These are phyloP conservation scores for Tetraselmis chui DNA, from an alignment of 139 green algal species.

Conservation along the genomic window DNA sequence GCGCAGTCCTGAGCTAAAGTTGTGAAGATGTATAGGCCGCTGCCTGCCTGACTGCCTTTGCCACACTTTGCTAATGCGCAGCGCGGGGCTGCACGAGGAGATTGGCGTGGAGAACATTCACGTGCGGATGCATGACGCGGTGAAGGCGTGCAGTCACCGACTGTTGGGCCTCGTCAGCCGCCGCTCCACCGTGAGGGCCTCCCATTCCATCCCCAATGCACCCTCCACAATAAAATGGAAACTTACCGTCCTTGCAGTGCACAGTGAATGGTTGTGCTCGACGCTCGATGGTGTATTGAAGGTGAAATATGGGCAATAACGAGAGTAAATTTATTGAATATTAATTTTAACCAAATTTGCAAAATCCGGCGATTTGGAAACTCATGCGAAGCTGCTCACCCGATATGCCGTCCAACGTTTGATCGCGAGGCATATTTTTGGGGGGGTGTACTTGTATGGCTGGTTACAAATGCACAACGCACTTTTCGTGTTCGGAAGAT, in stretches of 20 bases:
- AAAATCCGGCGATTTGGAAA: background rate
- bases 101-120: constrained; percentile 20
- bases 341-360: background rate
- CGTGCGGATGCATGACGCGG: constrained; percentile 22
- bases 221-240: too few species aligned
- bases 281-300: too few species aligned
- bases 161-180: background rate
- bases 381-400: too few species aligned
- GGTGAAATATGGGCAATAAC: too few species aligned
- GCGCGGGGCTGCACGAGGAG: background rate
- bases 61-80: constrained; percentile 11
- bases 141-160: background rate
- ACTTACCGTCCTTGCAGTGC: background rate
- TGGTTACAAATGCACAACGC: too few species aligned
- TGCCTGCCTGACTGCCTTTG: too few species aligned
- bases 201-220: background rate
- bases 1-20: too few species aligned
- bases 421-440: too few species aligned
- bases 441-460: too few species aligned
- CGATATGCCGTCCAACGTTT: too few species aligned
- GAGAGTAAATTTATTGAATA: background rate
- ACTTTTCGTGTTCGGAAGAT: too few species aligned
- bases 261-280: background rate
- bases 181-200: background rate
- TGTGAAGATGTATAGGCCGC: constrained; percentile 16